Conservation (phyloP, 164 flowering plant species). For the Saururus chinensis region DNA sequence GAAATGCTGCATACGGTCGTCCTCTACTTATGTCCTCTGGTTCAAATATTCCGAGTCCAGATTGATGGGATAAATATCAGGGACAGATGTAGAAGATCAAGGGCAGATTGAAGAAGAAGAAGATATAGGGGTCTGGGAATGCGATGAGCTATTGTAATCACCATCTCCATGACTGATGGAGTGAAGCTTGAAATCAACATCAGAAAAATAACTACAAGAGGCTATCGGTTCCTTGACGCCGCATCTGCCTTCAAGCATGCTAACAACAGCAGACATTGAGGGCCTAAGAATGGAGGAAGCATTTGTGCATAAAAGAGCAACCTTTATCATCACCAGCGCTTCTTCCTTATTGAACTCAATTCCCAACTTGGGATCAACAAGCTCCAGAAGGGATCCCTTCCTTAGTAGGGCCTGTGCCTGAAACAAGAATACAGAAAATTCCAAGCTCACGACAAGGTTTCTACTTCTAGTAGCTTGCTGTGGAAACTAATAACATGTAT, state of each 20-base stretch:
- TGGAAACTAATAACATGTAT: background rate
- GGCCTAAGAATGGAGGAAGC: constrained; percentile 70
- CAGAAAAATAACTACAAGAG: background rate
- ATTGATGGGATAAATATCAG: background rate
- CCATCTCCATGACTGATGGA: background rate
- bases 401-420: constrained; percentile 63
- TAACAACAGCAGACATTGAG: constrained; percentile 55
- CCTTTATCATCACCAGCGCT: constrained; percentile 42
- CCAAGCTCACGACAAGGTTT: background rate
- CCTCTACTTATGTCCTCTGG: background rate
- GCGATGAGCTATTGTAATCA: background rate
- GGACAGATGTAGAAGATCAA: background rate
- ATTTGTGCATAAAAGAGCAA: constrained; percentile 59
- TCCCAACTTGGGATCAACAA: constrained; percentile 55
- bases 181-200: background rate
- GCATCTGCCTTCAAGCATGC: constrained; percentile 59
- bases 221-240: background rate
- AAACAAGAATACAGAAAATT: background rate
- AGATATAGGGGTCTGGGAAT: background rate
- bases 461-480: background rate
- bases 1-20: background rate
- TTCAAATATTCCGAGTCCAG: background rate
- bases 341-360: constrained; percentile 38
- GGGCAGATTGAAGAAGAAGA: background rate
- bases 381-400: constrained; percentile 56